Percentiles rank a stretch among this genome's conserved stretches.
These are phyloP conservation scores for Aaosphaeria pasadenensis DNA, from an alignment of 2,329 filamentous ascomycete species.

Conservation along the genomic window DNA sequence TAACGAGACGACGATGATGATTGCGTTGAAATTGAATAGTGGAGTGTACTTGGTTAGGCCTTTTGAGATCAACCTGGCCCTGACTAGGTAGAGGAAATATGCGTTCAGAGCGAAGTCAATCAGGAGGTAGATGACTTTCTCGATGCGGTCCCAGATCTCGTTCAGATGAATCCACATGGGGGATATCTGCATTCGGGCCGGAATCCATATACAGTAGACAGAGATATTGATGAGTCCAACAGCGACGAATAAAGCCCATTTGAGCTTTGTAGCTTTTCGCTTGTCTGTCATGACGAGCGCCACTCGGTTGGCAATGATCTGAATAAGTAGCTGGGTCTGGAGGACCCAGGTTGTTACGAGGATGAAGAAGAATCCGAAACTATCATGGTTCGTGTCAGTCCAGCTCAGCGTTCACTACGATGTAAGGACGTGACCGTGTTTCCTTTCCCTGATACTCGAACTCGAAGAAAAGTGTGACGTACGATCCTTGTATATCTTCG, in stretches of 20 bases:
- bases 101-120: slow-evolving; percentile 21
- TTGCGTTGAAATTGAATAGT: slow-evolving; percentile 23
- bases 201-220: slow-evolving; percentile 28
- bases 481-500: neutral
- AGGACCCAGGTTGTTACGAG: slow-evolving; percentile 15
- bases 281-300: slow-evolving; percentile 19
- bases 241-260: slow-evolving; percentile 10
- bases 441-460: neutral
- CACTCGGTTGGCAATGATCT: slow-evolving; percentile 29
- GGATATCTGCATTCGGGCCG: slow-evolving; percentile 20
- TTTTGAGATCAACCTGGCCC: slow-evolving; percentile 21
- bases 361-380: neutral
- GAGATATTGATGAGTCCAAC: slow-evolving; percentile 27
- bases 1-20: slow-evolving; percentile 22
- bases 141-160: slow-evolving; percentile 22
- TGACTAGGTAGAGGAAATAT: slow-evolving; percentile 24
- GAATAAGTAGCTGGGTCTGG: slow-evolving; percentile 26
- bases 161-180: slow-evolving; percentile 19
- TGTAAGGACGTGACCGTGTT: neutral
- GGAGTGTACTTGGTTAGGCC: slow-evolving; percentile 15
- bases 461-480: neutral
- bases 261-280: slow-evolving; percentile 11
- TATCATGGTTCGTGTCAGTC: neutral
- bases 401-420: neutral
- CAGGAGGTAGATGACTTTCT: slow-evolving; percentile 22